Conservation (phyloP, 345 rosid genomes). For the Populus nigra region DNA sequence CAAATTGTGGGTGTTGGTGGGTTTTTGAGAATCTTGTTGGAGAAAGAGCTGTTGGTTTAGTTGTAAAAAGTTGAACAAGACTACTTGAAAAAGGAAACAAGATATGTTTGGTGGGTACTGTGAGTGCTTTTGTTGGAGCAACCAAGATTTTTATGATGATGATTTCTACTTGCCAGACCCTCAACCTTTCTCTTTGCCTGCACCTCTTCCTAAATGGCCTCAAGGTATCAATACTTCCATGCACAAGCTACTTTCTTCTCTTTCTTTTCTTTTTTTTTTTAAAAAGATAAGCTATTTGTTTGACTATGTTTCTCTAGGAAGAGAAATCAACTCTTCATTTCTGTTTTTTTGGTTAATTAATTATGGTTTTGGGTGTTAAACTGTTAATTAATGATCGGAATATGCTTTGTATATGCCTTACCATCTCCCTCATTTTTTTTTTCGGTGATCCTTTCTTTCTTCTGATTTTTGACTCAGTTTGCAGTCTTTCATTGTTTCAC, state of each 20-base stretch:
- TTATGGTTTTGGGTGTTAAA: too few relatives aligned
- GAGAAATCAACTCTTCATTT: too few relatives aligned
- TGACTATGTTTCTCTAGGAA: not conserved
- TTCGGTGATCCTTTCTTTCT: too few relatives aligned
- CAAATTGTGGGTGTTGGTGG: slow-evolving; percentile 34
- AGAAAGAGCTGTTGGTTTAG: not conserved
- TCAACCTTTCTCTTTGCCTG: slow-evolving; percentile 61
- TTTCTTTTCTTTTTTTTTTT: not conserved
- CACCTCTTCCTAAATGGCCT: slow-evolving; percentile 71
- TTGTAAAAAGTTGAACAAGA: too few relatives aligned
- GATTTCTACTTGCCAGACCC: slow-evolving; percentile 30
- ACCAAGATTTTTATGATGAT: slow-evolving; percentile 11
- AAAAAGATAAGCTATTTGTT: not conserved
- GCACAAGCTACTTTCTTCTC: not conserved
- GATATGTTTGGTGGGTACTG: slow-evolving; percentile 52
- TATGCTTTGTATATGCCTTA: too few relatives aligned
- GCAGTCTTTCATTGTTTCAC: too few relatives aligned
- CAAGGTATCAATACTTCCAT: slow-evolving; percentile 37
- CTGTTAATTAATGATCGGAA: too few relatives aligned
- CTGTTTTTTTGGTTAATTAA: too few relatives aligned
- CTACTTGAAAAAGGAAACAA: not conserved
- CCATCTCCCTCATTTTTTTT: too few relatives aligned
- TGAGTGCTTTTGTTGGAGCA: slow-evolving; percentile 57
- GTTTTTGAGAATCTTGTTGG: slow-evolving; percentile 5
- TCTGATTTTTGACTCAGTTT: too few relatives aligned